Evolutionary conservation across 2,329 filamentous ascomycete species (phyloP).

Genomic region (Aspergillus tanneri): DNA sequence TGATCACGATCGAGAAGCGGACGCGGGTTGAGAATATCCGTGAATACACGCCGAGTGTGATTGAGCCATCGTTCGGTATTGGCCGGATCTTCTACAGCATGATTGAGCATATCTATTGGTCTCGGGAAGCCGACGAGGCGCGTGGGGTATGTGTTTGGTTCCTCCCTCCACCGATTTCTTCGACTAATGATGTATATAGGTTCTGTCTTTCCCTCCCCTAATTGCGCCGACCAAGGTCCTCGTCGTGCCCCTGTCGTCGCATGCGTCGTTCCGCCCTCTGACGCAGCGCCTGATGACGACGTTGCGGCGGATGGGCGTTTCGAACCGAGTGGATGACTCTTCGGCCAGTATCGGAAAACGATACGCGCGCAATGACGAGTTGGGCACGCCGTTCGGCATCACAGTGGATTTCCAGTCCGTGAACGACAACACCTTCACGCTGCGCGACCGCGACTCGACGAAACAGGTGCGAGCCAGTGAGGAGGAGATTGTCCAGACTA

Average conservation of each 20-base stretch:
- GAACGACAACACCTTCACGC: conserved; percentile 80
- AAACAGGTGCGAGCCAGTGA: conserved; percentile 84
- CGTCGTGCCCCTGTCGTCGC: conserved; percentile 81
- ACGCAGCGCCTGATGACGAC: conserved; percentile 70
- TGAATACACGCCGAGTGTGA: conserved; percentile 92
- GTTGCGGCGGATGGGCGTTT: conserved; percentile 73
- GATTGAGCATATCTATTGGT: conserved; percentile 96
- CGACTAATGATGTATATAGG: conserved; percentile 41
- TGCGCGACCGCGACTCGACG: conserved; percentile 87
- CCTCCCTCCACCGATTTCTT: not conserved
- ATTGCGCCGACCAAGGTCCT: conserved; percentile 95
- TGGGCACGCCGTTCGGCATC: conserved; percentile 89
- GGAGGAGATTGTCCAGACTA: conserved; percentile 73
- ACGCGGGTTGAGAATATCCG: conserved; percentile 79
- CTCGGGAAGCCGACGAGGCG: conserved; percentile 76
- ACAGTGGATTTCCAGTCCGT: conserved; percentile 95
- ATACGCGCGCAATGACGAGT: conserved; percentile 91
- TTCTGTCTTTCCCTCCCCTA: conserved; percentile 70
- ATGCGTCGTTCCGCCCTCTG: conserved; percentile 76
- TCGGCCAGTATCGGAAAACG: conserved; percentile 92
- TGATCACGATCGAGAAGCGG: conserved; percentile 79
- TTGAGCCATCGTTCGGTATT: conserved; percentile 97
- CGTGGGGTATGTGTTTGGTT: conserved; percentile 67
- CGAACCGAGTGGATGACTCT: conserved; percentile 84
- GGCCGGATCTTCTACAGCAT: conserved; percentile 90